Percentiles rank a stretch among this genome's conserved stretches.
Conservation (phyloP, 352 stramenopile genomes). For the Elongisporangium undulatum region DNA sequence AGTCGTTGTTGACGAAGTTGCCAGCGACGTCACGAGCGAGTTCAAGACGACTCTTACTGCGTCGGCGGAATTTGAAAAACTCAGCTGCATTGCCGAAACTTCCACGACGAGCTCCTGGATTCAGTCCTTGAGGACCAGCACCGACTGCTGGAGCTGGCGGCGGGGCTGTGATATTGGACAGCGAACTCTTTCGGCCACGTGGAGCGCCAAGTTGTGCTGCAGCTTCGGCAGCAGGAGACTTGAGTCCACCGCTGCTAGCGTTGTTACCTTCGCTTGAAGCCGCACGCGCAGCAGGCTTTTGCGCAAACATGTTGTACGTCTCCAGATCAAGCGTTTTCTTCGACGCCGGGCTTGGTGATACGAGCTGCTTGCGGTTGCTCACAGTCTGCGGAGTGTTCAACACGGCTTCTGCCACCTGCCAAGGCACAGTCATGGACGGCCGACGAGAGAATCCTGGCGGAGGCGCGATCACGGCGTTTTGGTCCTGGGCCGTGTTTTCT, state of each 20-base stretch:
- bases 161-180: slow-evolving; percentile 9
- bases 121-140: background rate
- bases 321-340: slow-evolving; percentile 20
- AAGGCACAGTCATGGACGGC: slow-evolving; percentile 82
- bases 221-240: slow-evolving; percentile 56
- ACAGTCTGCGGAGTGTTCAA: slow-evolving; percentile 78
- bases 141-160: slow-evolving; percentile 7
- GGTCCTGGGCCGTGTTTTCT: slow-evolving; percentile 45
- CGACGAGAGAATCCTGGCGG: slow-evolving; percentile 68
- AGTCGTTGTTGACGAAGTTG: slow-evolving; percentile 34
- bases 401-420: slow-evolving; percentile 80
- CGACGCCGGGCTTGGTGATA: slow-evolving; percentile 23
- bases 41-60: slow-evolving; percentile 82
- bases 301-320: slow-evolving; percentile 37
- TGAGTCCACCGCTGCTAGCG: slow-evolving; percentile 26
- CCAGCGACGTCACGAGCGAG: slow-evolving; percentile 60
- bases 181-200: slow-evolving; percentile 13
- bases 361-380: slow-evolving; percentile 55
- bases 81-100: slow-evolving; percentile 84
- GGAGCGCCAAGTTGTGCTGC: slow-evolving; percentile 55
- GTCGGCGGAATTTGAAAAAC: slow-evolving; percentile 84
- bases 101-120: slow-evolving; percentile 35
- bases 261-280: background rate
- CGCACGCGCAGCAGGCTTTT: slow-evolving; percentile 11
- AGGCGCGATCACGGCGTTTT: slow-evolving; percentile 61